Percentiles rank a stretch among this genome's conserved stretches.
phyloP scores from a whole-genome alignment of 2,329 filamentous ascomycete genomes.

The Paecilomyces sp. region DNA sequence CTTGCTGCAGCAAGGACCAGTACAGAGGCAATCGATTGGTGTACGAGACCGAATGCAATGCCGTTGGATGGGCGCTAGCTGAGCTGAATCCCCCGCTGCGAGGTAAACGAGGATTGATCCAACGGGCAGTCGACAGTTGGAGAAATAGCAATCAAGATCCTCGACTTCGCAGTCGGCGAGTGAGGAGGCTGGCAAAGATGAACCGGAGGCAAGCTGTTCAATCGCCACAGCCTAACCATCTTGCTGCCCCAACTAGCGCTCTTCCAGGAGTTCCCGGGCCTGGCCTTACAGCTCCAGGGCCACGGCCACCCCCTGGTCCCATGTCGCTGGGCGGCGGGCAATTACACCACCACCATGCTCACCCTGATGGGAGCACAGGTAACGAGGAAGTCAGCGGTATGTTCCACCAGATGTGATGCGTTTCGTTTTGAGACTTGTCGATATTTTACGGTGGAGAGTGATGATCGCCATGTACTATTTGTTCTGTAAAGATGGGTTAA shows the following conservation, averaged over 20 bases:
- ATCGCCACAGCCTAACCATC: slow-evolving; percentile 54
- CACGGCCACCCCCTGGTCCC: slow-evolving; percentile 38
- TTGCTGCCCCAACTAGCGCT: slow-evolving; percentile 57
- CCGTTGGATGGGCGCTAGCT: slow-evolving; percentile 97
- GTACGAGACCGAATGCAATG: slow-evolving; percentile 98
- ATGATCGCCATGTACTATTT: slow-evolving; percentile 25
- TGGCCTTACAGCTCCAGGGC: slow-evolving; percentile 46
- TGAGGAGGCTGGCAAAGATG: slow-evolving; percentile 94
- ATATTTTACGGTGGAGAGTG: slow-evolving; percentile 5
- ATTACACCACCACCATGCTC: slow-evolving; percentile 69
- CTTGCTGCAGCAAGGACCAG: slow-evolving; percentile 89
- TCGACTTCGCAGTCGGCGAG: slow-evolving; percentile 78
- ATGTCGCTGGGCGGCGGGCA: slow-evolving; percentile 63
- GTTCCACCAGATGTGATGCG: slow-evolving; percentile 69
- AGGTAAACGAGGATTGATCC: slow-evolving; percentile 91
- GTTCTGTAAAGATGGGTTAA: slow-evolving; percentile 9
- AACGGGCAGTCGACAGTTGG: slow-evolving; percentile 97
- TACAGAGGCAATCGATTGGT: slow-evolving; percentile 93
- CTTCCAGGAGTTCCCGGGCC: slow-evolving; percentile 58
- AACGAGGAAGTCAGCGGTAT: slow-evolving; percentile 86
- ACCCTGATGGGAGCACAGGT: slow-evolving; percentile 55
- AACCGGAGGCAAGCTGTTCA: slow-evolving; percentile 71
- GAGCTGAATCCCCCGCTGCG: slow-evolving; percentile 85
- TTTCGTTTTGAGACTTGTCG: slow-evolving; percentile 2
- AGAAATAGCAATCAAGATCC: slow-evolving; percentile 98